Base-by-base conservation (phyloP, 495 filamentous ascomycete genomes). In the Chaetomium cochliodes region DNA sequence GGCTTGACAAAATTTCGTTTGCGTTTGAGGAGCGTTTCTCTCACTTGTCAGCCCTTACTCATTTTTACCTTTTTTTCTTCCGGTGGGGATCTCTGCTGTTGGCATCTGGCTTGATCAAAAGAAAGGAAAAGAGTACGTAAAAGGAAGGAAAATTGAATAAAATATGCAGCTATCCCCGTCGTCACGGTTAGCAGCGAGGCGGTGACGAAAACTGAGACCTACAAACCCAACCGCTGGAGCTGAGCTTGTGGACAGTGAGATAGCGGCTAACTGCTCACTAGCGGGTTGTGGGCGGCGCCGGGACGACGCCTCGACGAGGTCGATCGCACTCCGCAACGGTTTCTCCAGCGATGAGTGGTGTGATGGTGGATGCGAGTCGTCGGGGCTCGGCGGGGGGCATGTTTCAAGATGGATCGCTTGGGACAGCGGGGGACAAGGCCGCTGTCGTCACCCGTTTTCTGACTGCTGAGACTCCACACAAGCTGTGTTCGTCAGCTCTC, bases 381-480 rank as follows among this genome's bases (percentile, higher is more conserved):
- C 47, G 59, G 47, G n/a, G 20, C 12, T 30, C 18, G 5, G 47
- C 33, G 9, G 49, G 59, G 59, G 23, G 47, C 5, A 7, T 62
- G 59, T 62, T 53, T 62, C 59, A 53, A 22, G 30, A n/a, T 53
- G 59, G 46, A 44, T 20, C 20, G 15, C 20, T 25, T 51, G 46
- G 28, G 30, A 50, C 28, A 12, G 55, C 51, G 16, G 13, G n/a
- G 28, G 28, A 37, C 46, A 47, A n/a, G n/a, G n/a, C 28, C 18
- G 46, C 33, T 62, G 49, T 62, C 49, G 33, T 42, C 49, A 52
- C 37, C 37, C 33, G 44, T n/a, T n/a, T 41, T 41, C 5, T 28
- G 20, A 7, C 15, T n/a, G 20, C 37, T 42, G 37, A 23, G n/a
- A 22, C 33, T 18, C 54, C 37, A 25, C 52, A 41, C 1, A 42